Evolutionary conservation across 768 basidiomycete species (phyloP), one percentile per base, ranked within the genome.

Genomic region (Amanita thiersii): DNA sequence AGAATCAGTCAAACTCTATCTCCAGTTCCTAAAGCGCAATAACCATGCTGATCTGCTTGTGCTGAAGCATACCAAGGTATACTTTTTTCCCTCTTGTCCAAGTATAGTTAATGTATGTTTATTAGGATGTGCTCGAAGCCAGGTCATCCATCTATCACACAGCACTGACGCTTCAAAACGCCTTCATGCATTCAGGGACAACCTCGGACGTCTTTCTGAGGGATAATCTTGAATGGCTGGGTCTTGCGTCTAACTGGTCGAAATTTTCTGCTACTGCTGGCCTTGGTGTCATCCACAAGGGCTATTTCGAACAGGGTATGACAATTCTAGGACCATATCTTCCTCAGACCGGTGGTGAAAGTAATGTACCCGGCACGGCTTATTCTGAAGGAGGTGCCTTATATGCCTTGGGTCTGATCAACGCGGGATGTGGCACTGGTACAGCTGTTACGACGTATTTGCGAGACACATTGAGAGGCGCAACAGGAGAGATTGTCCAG

Each of bases 221-320:
- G 9, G 89, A 97, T 39, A 98, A 98, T 58, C 74, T 99, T 24
- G 94, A 97, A 56, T 99, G 93, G 92, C 77, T 99, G 3, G 87
- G 79, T 7, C 75, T 89, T 40, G 96, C 96, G 2, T 84, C 84
- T 19, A 98, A 99, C 58, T 99, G 96, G 96, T 88, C 91, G 20
- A 99, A 98, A 56, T 99, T 98, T 65, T 89, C 91, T 3, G 90
- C 96, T 4, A 97, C 96, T 9, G 92, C 96, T 14, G 92, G 88
- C 6, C 77, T 99, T 17, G 96, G 96, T 47, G 88, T 98, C 43
- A 97, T 99, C 49, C 91, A 98, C 68, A 93, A 94, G 56, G 96
- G 96, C 31, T 92, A 92, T 59, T 87, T 90, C 53, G 80, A 91
- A 53, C 84, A 94, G 59, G 93, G 92, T 37, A 83, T 86, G 76